These are phyloP conservation scores for Curvularia eragrostidis DNA, from an alignment of 2,329 filamentous ascomycete species.

Conservation along the genomic window DNA sequence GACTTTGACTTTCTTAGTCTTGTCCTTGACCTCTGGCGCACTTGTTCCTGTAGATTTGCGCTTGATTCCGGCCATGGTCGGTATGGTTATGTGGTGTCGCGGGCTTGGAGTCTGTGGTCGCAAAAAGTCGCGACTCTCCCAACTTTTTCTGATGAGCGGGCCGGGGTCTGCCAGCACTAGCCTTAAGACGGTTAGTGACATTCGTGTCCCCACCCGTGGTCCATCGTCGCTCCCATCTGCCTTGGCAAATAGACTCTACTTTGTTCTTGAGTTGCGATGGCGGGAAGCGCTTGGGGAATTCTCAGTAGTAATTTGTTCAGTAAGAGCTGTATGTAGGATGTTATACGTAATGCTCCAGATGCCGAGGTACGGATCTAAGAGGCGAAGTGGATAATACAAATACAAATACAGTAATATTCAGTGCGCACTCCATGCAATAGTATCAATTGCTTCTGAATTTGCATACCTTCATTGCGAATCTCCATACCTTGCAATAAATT, in stretches of 20 bases:
- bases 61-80: conserved; percentile 47
- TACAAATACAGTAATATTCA: no score
- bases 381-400: neutral
- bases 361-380: neutral
- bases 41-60: conserved; percentile 35
- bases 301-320: neutral
- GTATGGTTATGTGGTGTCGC: conserved; percentile 13
- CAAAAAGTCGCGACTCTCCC: conserved; percentile 27
- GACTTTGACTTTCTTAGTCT: conserved; percentile 51
- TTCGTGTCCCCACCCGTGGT: neutral
- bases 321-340: neutral
- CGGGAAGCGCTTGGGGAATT: neutral
- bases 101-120: conserved; percentile 12
- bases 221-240: neutral
- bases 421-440: neutral
- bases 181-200: conserved; percentile 6
- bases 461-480: neutral
- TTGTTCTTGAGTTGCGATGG: neutral
- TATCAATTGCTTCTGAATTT: neutral
- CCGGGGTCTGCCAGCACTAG: conserved; percentile 18
- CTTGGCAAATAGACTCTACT: neutral
- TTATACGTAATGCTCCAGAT: neutral
- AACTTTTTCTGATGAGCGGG: conserved; percentile 36
- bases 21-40: conserved; percentile 29
- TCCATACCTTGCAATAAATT: neutral